Base-by-base conservation (phyloP, 2,329 filamentous ascomycete species). In the Fusarium floridanum region DNA sequence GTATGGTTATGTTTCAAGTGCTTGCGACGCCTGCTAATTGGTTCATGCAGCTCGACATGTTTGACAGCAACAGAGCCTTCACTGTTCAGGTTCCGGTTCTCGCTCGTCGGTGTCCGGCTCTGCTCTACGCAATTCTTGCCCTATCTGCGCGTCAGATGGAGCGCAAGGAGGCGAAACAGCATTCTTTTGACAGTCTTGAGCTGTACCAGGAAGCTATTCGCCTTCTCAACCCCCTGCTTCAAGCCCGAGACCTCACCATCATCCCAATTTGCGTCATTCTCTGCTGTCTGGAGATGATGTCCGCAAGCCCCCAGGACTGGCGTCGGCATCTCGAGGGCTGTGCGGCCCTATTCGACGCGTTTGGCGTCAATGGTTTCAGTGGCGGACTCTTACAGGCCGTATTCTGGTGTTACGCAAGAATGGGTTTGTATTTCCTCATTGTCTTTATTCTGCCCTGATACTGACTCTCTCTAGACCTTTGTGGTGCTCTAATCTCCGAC, bases 401-500 rank as follows among this genome's bases (percentile, higher is more conserved):
- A 0, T 91, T 90, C 69, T 91, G 89, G 89, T 90, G 88, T 71
- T 90, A 88, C 76, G 88, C 87, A 2, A 83, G 88, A 55, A 91
- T 91, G 88, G 85, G 85, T 86, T 67, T 70, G 82, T 73, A 60
- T n/a, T 34, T 53, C 29, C 14, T 36, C 34, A 45, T 16, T 48
- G 17, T 36, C 39, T n/a, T 37, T 10, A 32, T 36, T 41, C 41
- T 63, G 29, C 56, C 7, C 7, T 27, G 17, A 36, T 61, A 27
- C 68, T 67, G 68, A 68, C 24, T 70, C 0, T n/a, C 9, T 34
- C 8, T 45, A 87, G 88, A 90, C 77, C 79, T 90, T 14, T 90
- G 88, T 65, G 87, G 87, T 63, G 88, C 86, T 3, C 82, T 91
- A 16, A 90, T 91, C 24, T 89, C 88, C 0, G 84, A 87, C 67